phyloP scores from a whole-genome alignment of 2,329 filamentous ascomycete species.

The Aspergillus amoenus region DNA sequence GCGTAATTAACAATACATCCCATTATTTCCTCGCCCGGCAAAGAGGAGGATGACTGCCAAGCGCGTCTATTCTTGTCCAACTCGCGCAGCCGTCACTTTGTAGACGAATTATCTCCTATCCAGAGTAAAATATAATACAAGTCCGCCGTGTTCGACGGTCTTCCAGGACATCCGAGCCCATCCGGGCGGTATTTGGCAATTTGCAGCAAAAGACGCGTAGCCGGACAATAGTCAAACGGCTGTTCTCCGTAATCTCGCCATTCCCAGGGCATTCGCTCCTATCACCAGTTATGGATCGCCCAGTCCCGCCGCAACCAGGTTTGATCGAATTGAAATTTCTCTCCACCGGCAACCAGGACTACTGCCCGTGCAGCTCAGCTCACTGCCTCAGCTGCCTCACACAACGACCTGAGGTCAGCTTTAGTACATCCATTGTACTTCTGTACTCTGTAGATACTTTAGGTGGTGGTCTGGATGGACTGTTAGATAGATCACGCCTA shows the following conservation, averaged over 20 bases:
- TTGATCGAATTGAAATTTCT: constrained; percentile 10
- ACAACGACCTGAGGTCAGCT: background rate
- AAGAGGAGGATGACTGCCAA: background rate
- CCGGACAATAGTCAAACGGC: background rate
- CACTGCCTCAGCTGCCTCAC: background rate
- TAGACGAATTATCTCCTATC: background rate
- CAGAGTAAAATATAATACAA: background rate
- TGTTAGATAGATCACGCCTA: constrained; percentile 7
- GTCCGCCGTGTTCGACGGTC: background rate
- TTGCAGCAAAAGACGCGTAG: background rate
- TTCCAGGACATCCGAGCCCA: background rate
- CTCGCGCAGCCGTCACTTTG: background rate
- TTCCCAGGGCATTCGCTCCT: background rate
- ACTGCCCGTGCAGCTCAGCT: background rate
- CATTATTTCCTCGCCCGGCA: background rate
- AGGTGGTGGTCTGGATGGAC: background rate
- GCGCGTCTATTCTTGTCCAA: background rate
- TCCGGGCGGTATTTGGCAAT: background rate
- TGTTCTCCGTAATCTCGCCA: constrained; percentile 3
- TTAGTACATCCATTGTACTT: background rate
- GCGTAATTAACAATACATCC: background rate
- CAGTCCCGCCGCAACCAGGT: constrained; percentile 19
- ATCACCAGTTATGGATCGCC: constrained; percentile 18
- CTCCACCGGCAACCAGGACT: background rate
- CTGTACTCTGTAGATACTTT: background rate